These are phyloP conservation scores for Hansenula sp. DNA, from an alignment of 1,139 yeast genomes.

Conservation along the genomic window DNA sequence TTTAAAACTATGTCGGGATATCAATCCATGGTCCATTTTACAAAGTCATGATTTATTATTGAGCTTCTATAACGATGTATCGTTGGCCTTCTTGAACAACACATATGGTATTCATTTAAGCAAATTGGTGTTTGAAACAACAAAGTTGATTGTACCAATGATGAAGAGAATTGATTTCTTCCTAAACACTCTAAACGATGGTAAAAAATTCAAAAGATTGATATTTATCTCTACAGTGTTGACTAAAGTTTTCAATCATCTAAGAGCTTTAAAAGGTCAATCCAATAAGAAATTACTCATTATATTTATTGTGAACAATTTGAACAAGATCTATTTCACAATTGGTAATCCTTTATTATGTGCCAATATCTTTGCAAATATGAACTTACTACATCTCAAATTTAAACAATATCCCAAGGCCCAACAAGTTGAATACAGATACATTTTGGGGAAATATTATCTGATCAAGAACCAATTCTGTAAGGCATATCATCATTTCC, in stretches of 20 bases:
- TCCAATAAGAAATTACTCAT: constrained; percentile 45
- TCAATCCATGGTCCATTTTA: constrained; percentile 56
- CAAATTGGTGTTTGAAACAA: constrained; percentile 38
- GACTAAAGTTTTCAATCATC: constrained; percentile 22
- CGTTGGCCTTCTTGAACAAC: constrained; percentile 56
- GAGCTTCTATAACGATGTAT: constrained; percentile 46
- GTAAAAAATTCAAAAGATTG: constrained; percentile 26
- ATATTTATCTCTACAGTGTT: constrained; percentile 21
- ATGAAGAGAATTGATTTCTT: constrained; percentile 48
- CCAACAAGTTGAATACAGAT: constrained; percentile 64
- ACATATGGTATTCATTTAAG: constrained; percentile 45
- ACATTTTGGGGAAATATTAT: constrained; percentile 63
- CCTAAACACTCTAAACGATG: constrained; percentile 33
- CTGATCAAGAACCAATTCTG: constrained; percentile 55
- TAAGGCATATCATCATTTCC: constrained; percentile 54
- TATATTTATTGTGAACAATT: constrained; percentile 49
- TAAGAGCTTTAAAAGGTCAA: constrained; percentile 17
- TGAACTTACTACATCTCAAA: constrained; percentile 51
- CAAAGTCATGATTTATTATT: constrained; percentile 60
- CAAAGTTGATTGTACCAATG: constrained; percentile 43
- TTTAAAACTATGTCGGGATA: constrained; percentile 45
- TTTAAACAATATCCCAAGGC: constrained; percentile 42
- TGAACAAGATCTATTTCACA: constrained; percentile 62
- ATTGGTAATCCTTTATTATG: constrained; percentile 65
- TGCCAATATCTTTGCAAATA: constrained; percentile 71